phyloP scores from a whole-genome alignment of 1,284 basidiomycete genomes.

The Tetrapyrgos nigripes region DNA sequence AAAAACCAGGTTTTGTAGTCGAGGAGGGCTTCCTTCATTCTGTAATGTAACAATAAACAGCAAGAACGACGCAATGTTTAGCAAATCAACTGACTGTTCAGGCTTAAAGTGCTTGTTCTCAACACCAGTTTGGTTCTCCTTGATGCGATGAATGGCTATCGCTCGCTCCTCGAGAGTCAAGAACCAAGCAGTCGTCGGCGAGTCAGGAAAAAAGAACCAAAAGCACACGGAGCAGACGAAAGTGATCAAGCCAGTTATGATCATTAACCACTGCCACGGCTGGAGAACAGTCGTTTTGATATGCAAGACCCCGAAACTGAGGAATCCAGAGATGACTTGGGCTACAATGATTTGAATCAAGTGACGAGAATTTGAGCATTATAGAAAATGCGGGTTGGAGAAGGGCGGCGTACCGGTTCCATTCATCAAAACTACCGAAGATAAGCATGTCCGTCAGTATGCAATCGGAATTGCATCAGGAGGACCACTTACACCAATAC shows the following conservation, averaged over 20 bases:
- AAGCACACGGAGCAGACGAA: conserved; percentile 58
- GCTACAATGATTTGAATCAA: neutral
- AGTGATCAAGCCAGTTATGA: conserved; percentile 72
- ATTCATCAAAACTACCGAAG: conserved; percentile 66
- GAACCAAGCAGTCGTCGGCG: conserved; percentile 75
- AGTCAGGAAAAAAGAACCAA: conserved; percentile 80
- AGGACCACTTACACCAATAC: conserved; percentile 68
- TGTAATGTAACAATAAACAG: conserved; percentile 26
- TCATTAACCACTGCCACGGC: conserved; percentile 50
- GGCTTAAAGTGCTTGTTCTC: conserved; percentile 83
- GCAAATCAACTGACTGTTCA: conserved; percentile 53
- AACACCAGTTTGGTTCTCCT: conserved; percentile 72
- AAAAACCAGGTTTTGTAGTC: conserved; percentile 80
- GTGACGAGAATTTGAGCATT: neutral
- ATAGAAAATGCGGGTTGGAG: too few species aligned
- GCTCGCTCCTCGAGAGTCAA: conserved; percentile 70
- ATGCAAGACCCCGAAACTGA: conserved; percentile 58
- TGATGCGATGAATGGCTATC: conserved; percentile 70
- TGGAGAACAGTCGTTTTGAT: conserved; percentile 33
- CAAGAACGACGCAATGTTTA: neutral
- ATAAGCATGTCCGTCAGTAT: conserved; percentile 16
- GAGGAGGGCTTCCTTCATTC: conserved; percentile 69
- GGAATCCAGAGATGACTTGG: conserved; percentile 32
- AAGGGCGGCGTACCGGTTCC: conserved; percentile 65
- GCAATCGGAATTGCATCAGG: neutral